Base-by-base conservation (phyloP, 2,329 filamentous ascomycete species). In the Neonectria faginata region DNA sequence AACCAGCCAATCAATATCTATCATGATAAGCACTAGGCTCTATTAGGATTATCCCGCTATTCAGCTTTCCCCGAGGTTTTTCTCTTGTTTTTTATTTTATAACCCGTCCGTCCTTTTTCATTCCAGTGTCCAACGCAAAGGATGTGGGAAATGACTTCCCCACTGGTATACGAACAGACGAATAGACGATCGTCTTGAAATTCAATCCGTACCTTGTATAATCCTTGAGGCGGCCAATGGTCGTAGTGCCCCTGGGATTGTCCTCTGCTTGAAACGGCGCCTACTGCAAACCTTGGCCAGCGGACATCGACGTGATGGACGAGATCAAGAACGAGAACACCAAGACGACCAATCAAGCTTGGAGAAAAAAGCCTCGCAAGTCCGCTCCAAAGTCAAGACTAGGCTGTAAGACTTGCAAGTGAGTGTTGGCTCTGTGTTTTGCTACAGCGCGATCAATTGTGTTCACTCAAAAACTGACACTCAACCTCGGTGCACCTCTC, bases 361-460 rank as follows among this genome's bases (percentile, higher is more conserved):
- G 78, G 78, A 79, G 78, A 69, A 79, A 66, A 65, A 76, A 70
- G 60, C 77, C 79, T 67, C 75, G 78, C 48, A 76, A 74, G 44
- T 80, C 76, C 36, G 76, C 79, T 58, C 76, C 78, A 66, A 80
- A 80, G 71, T 80, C 78, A 66, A 76, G 74, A 70, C 69, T 76
- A 14, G 78, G 78, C 52, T 80, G 78, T 67, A 79, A 77, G 67
- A 80, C 78, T 45, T 80, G 78, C 78, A 80, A 80, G 78, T 80
- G 60, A 77, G 78, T 74, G 52, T 67, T 60, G 57, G 55, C 58
- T 64, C 54, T 16, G 18, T 25, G 53, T 18, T 29, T 53, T 55
- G 42, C 31, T 44, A n/a, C 29, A 45, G n/a, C 16, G 6, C 54
- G 5, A 50, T 61, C 50, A 52, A 50, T 48, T 59, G 31, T 31